Evolutionary conservation across 2,329 filamentous ascomycete species (phyloP).

Genomic region (Lachnum nothofagi): DNA sequence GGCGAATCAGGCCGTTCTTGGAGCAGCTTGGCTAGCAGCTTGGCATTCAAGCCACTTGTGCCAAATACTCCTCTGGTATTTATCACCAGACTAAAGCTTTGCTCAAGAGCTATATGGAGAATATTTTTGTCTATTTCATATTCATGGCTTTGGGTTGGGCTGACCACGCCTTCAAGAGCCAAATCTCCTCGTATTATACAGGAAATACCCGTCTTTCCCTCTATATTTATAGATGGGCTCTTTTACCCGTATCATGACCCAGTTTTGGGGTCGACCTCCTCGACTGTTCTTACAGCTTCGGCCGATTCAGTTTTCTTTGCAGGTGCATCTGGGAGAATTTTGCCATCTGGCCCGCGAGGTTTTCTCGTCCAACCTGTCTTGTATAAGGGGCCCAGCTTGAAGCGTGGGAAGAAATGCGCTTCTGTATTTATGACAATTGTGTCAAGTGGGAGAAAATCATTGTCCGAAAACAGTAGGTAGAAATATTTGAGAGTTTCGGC

Average conservation of each 20-base stretch:
- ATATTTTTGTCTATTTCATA: too few species aligned
- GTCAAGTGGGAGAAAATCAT: conserved; percentile 77
- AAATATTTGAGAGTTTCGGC: conserved; percentile 98
- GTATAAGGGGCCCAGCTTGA: conserved; percentile 73
- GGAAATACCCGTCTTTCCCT: too few species aligned
- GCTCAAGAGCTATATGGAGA: too few species aligned
- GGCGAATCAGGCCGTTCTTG: too few species aligned
- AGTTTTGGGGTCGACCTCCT: conserved; percentile 14
- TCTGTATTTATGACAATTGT: conserved; percentile 93
- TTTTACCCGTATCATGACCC: background rate
- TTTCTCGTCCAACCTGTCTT: conserved; percentile 77
- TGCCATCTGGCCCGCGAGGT: conserved; percentile 43
- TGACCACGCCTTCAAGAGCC: too few species aligned
- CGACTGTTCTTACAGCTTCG: conserved; percentile 13
- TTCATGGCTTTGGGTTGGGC: too few species aligned
- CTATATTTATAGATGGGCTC: too few species aligned
- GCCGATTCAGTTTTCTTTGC: conserved; percentile 11
- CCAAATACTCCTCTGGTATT: too few species aligned
- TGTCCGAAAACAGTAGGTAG: conserved; percentile 84
- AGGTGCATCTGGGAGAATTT: conserved; percentile 25
- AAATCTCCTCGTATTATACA: too few species aligned
- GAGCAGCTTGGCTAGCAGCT: too few species aligned
- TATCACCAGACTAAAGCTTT: too few species aligned
- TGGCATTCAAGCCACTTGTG: too few species aligned
- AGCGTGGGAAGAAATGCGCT: conserved; percentile 82